phyloP scores from a whole-genome alignment of 805 yeast genomes.

The Ogataea paraovalis region DNA sequence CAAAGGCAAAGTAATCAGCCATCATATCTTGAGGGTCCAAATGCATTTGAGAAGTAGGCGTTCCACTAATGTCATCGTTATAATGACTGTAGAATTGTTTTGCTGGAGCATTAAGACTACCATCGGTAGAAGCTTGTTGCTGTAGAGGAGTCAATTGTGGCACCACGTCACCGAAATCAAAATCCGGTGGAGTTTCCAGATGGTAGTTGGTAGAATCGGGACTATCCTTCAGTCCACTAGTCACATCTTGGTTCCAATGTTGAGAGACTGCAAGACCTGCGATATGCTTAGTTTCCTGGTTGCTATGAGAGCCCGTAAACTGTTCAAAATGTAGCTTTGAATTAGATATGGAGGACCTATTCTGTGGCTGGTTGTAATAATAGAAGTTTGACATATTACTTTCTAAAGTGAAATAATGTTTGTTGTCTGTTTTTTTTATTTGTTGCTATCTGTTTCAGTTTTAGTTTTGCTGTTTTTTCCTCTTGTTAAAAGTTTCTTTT shows the following conservation, averaged over 20 bases:
- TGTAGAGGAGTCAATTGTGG: not conserved
- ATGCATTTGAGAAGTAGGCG: not conserved
- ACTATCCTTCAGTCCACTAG: not conserved
- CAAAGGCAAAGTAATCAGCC: slow-evolving; percentile 9
- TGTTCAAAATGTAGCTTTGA: not conserved
- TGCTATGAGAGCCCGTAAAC: not conserved
- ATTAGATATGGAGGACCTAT: not conserved
- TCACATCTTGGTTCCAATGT: not conserved
- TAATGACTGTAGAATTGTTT: slow-evolving; percentile 9
- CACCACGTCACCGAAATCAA: too few relatives aligned
- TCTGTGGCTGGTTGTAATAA: not conserved
- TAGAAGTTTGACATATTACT: slow-evolving; percentile 1
- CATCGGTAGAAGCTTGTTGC: not conserved
- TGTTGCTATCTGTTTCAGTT: not conserved
- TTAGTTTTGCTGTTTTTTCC: not conserved
- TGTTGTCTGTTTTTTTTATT: not conserved
- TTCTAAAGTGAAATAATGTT: too few relatives aligned
- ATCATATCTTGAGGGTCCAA: not conserved
- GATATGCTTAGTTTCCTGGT: not conserved
- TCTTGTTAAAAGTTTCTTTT: too few relatives aligned
- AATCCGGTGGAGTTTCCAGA: not conserved
- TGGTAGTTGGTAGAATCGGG: not conserved
- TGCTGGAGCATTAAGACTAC: not conserved
- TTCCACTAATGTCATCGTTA: slow-evolving; percentile 9
- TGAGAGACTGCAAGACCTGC: not conserved